A percentile compares a stretch with the other conserved stretches of the same genome.
Evolutionary conservation across 179 eudicot genomes (phyloP).

Genomic region (Patellifolia procumbens): DNA sequence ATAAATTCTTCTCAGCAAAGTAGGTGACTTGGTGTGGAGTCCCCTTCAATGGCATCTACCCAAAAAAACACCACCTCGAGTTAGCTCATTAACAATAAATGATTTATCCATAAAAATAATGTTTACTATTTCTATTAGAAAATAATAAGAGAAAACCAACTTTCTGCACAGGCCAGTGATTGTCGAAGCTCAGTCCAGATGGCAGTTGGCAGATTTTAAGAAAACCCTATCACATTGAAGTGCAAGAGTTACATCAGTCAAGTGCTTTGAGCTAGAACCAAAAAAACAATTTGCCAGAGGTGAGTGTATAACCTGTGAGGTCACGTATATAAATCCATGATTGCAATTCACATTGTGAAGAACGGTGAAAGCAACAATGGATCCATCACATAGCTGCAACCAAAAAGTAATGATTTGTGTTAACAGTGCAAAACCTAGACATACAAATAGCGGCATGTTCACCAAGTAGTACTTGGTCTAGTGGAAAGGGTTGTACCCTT

Average conservation of each 20-base stretch:
- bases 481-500: too few relatives aligned
- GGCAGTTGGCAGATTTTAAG: slow-evolving; percentile 93
- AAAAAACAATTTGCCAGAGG: background rate
- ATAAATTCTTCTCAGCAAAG: slow-evolving; percentile 93
- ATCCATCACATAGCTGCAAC: slow-evolving; percentile 90
- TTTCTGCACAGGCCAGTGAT: slow-evolving; percentile 97
- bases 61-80: slow-evolving; percentile 19
- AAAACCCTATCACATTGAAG: slow-evolving; percentile 56
- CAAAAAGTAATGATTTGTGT: slow-evolving; percentile 10
- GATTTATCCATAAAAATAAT: slow-evolving; percentile 7
- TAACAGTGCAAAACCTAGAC: background rate
- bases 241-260: slow-evolving; percentile 12
- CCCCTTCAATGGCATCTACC: slow-evolving; percentile 85
- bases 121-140: background rate
- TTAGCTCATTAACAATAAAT: slow-evolving; percentile 25
- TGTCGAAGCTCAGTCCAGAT: slow-evolving; percentile 69
- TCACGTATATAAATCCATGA: slow-evolving; percentile 92
- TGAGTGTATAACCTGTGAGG: slow-evolving; percentile 59
- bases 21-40: slow-evolving; percentile 99
- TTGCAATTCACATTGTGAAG: slow-evolving; percentile 98
- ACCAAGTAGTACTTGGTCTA: too few relatives aligned
- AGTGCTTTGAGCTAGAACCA: background rate
- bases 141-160: slow-evolving; percentile 37
- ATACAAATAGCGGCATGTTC: slow-evolving; percentile 1
- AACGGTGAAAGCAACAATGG: slow-evolving; percentile 86